Evolutionary conservation across 495 filamentous ascomycete genomes (phyloP), one percentile per base, ranked within the genome.

Genomic region (Penicillium cinerascens): DNA sequence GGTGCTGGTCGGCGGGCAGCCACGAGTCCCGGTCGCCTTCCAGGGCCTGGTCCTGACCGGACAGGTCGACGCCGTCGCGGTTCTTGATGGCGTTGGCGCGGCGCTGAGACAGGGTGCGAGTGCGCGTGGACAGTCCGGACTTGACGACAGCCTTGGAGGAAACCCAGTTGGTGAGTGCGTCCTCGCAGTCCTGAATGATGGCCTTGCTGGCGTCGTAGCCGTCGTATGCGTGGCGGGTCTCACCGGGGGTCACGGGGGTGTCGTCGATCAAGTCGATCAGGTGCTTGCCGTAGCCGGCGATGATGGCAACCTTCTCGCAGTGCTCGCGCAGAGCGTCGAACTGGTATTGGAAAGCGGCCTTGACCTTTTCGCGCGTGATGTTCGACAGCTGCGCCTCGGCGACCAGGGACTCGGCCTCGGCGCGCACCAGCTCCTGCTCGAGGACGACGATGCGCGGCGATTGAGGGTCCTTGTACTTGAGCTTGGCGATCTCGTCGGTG

Each of bases 401-500:
- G 37, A 98, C 93, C 17, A 98, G 83, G 16, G 95, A 97, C 72
- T 98, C 93, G 64, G 93, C 93, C 71, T 98, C 93, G 55, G 93
- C 95, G 60, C 93, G 93, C 54, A 98, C 93, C 47, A 98, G 87
- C 73, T 98, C 93, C 71, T 97, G 93, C 73, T 98, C 93, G 59
- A 98, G 86, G 29, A 98, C 91, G 47, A 96, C 91, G 47, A 98
- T 97, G 69, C 89, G 91, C 37, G 95, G 91, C 9, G 91, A 96
- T 77, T 95, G 95, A 27, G 93, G 93, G 69, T 98, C 95, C 76
- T 97, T 97, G 84, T 97, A 98, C 73, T 98, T 98, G 47, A 98
- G 83, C 70, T 98, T 93, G 16, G 93, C 92, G 59, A 98, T 97
- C 62, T 97, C 89, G 67, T 98, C 95, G 64, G 91, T 96, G 70